Conservation (phyloP, 2,329 filamentous ascomycete species). For the Aphanocladium album region DNA sequence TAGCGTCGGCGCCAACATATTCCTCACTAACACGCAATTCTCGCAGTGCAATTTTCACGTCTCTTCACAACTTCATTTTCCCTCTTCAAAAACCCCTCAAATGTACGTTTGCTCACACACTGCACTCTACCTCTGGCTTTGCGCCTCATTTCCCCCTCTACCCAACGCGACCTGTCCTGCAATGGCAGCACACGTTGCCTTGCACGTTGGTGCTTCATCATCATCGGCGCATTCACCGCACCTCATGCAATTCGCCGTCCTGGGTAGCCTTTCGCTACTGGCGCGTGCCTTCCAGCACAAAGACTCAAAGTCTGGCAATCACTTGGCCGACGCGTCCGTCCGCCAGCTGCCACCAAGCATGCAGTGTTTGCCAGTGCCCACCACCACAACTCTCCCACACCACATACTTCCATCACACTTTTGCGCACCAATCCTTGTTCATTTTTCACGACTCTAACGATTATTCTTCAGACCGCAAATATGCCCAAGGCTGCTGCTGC, state of each 20-base stretch:
- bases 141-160: background rate
- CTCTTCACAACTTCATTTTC: slow-evolving; percentile 8
- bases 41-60: slow-evolving; percentile 12
- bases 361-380: background rate
- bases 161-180: background rate
- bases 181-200: background rate
- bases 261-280: background rate
- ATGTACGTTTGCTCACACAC: slow-evolving; percentile 13
- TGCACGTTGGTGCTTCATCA: background rate
- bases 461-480: slow-evolving; percentile 29
- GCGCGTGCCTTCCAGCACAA: background rate
- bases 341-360: background rate
- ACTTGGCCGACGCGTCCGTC: background rate
- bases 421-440: background rate
- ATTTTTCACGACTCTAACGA: background rate
- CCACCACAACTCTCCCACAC: slow-evolving; percentile 20
- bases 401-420: background rate
- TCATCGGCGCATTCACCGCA: background rate
- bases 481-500: slow-evolving; percentile 54
- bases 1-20: slow-evolving; percentile 2
- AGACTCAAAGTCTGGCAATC: background rate
- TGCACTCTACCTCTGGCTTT: background rate
- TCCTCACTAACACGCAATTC: slow-evolving; percentile 13
- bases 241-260: background rate
- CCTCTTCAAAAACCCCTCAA: slow-evolving; percentile 14